Evolutionary conservation across 768 basidiomycete genomes (phyloP), one percentile per base, ranked within the genome.

Genomic region (Kwoniella bestiolae): DNA sequence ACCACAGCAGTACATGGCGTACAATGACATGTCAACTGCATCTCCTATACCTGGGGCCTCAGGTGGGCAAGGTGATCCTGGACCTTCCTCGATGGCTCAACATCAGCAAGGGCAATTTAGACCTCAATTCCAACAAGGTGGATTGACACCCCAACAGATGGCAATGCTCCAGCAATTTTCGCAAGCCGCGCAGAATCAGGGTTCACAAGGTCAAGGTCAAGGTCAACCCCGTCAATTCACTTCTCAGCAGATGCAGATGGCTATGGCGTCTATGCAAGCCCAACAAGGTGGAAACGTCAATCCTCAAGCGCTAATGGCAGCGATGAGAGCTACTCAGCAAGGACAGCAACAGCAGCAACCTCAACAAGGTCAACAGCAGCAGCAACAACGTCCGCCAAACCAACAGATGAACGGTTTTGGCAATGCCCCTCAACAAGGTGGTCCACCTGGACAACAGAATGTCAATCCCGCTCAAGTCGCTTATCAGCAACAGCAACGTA

Each of bases 191-290:
- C 65, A 63, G 50, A 53, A 38, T 44, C 62, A 61, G 23, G 38
- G 26, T 21, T 49, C 64, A 32, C 65, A 64, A 57, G 53, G 47
- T 50, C 63, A 63, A 38, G 53, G 38, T 9, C 57, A 53, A 59
- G 62, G 47, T 3, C 67, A 68, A 47, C 35, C 34, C 31, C 66
- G 56, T 3, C 58, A 63, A 26, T 34, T 69, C 35, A 67, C 67
- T 16, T 55, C 63, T n/a, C 72, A 71, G 46, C 74, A 76, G 46
- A 32, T 73, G 60, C 64, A 68, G 34, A 61, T 68, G 57, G 70
- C 69, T 11, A 64, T 68, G 60, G 67, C 69, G 3, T 56, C 73
- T 51, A 56, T 58, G 47, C 58, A 56, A 32, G 34, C 71, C 25
- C 70, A 73, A 49, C 66, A 68, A 49, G 61, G 62, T 12, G 68